Evolutionary conservation across 129 eudicot genomes (phyloP).

Genomic region (Scalesia atractyloides): DNA sequence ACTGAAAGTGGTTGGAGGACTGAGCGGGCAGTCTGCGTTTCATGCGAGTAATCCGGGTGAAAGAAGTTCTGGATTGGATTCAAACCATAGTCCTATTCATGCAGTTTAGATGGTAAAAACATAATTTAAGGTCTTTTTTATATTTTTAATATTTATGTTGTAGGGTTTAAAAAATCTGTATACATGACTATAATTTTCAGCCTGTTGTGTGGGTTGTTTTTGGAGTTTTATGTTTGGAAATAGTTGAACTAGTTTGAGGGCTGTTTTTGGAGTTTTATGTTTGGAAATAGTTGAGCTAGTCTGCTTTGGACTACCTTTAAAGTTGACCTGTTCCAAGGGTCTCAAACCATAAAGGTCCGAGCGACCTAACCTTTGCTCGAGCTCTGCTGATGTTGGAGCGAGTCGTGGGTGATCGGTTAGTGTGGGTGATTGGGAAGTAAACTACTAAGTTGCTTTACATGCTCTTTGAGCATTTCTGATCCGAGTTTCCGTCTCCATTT

Average conservation of each 20-base stretch:
- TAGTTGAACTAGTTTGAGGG: constrained; percentile 7
- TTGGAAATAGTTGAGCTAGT: not conserved
- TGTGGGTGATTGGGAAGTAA: too few relatives aligned
- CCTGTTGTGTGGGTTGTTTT: constrained; percentile 26
- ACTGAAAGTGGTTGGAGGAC: constrained; percentile 61
- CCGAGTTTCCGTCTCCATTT: too few relatives aligned
- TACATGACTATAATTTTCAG: constrained; percentile 49
- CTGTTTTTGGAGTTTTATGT: not conserved
- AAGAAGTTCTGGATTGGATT: constrained; percentile 47
- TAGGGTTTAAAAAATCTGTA: constrained; percentile 36
- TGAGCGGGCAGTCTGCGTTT: constrained; percentile 78
- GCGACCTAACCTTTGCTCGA: too few relatives aligned
- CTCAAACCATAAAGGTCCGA: too few relatives aligned
- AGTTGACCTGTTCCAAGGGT: too few relatives aligned
- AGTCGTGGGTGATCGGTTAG: too few relatives aligned
- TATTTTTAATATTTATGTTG: not conserved
- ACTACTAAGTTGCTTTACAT: too few relatives aligned
- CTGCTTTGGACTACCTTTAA: not conserved
- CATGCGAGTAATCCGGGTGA: constrained; percentile 68
- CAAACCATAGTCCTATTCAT: constrained; percentile 66
- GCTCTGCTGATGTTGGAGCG: too few relatives aligned
- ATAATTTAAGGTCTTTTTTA: not conserved
- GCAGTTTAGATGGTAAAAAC: constrained; percentile 50
- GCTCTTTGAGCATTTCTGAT: too few relatives aligned
- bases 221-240: not conserved